Evolutionary conservation across 352 stramenopile species (phyloP), one percentile per base, ranked within the genome.

Genomic region (Phytophthora ohioensis): DNA sequence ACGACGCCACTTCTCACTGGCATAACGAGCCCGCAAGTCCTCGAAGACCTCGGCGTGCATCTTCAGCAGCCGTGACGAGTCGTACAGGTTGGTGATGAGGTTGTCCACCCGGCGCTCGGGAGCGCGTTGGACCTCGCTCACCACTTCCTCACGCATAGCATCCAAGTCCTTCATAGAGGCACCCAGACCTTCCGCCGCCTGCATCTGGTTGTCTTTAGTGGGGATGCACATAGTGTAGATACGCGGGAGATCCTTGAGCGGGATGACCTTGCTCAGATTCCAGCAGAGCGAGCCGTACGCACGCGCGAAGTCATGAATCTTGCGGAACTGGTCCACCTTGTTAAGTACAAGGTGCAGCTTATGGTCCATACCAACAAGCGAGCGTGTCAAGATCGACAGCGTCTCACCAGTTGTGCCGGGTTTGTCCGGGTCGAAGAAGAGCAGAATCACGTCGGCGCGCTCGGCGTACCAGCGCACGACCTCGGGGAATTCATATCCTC

Each of bases 401-500:
- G 98, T 99, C 81, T 99, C 98, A 17, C 98, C 98, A 0, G 98
- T 99, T 8, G 98, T 99, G 15, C 98, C 98, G 0, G 95, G 95
- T 76, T 99, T 99, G 75, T 99, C 98, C 4, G 98, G 98, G 85
- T 99, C 98, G 74, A 99, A 99, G 79, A 99, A 99, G 5, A 99
- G 88, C 65, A 99, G 76, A 56, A 99, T 99, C 57, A 99, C 97
- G 75, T 99, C 98, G 4, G 98, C 98, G 45, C 98, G 89, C 78
- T 99, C 97, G 4, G 98, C 97, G 78, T 99, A 99, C 98, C 98
- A 99, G 58, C 91, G 87, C 43, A 99, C 93, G 17, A 99, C 97
- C 57, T 97, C 85, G 0, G 97, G 90, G 81, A 99, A 99, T 78
- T 99, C 96, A 80, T 99, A 99, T 46, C 97, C 98, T 43, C 97